Conservation (phyloP, 495 filamentous ascomycete species). For the Neurospora hispaniola region DNA sequence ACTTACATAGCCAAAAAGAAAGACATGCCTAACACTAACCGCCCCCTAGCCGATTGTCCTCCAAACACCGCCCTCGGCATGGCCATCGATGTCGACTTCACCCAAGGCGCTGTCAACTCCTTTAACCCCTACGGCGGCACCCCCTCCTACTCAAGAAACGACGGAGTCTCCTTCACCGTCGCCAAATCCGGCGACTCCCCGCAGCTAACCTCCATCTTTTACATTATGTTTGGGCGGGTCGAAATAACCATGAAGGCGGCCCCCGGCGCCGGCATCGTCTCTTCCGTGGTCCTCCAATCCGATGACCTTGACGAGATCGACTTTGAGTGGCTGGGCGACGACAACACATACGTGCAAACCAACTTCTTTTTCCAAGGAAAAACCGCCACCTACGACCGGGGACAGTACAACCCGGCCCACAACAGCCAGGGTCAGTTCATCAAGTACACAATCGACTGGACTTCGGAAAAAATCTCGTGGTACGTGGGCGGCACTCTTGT, state of each 20-base stretch:
- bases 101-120: conserved; percentile 53
- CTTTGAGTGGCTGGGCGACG: conserved; percentile 69
- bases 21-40: neutral
- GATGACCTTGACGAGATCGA: conserved; percentile 93
- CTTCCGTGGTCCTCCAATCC: conserved; percentile 77
- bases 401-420: conserved; percentile 53
- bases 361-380: conserved; percentile 95
- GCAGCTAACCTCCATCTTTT: conserved; percentile 63
- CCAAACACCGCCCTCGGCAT: conserved; percentile 74
- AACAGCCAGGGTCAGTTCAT: conserved; percentile 58
- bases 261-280: conserved; percentile 64
- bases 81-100: conserved; percentile 71
- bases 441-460: conserved; percentile 91
- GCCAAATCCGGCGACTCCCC: conserved; percentile 73
- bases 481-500: conserved; percentile 61
- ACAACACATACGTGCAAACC: conserved; percentile 58
- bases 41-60: conserved; percentile 45
- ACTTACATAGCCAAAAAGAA: neutral
- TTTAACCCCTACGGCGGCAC: conserved; percentile 58
- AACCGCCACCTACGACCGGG: conserved; percentile 61
- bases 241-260: conserved; percentile 62
- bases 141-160: conserved; percentile 51
- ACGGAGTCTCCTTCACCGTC: conserved; percentile 80
- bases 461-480: conserved; percentile 65
- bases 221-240: conserved; percentile 76